Percentiles rank a stretch among this genome's conserved stretches.
These are phyloP conservation scores for Batrachochytrium dendrobatidis DNA, from an alignment of 371 early-diverging fungal genomes.

Conservation along the genomic window DNA sequence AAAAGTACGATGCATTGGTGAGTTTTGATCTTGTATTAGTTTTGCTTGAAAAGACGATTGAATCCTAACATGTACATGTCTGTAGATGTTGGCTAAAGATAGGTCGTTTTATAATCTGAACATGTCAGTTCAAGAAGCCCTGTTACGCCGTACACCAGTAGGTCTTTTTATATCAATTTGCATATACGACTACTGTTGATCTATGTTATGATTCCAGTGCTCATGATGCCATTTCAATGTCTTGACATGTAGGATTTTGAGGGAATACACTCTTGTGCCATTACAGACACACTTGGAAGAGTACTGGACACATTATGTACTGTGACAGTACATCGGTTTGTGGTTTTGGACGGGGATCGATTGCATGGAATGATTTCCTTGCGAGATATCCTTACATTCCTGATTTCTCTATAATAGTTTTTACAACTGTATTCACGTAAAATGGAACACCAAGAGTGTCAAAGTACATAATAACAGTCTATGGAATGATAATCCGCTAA, in stretches of 20 bases:
- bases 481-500: too few relatives aligned
- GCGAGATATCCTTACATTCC: background rate
- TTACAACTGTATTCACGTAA: too few relatives aligned
- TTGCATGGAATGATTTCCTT: background rate
- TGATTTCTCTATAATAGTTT: background rate
- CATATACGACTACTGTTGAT: background rate
- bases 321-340: slow-evolving; percentile 77
- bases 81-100: slow-evolving; percentile 54
- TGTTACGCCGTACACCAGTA: slow-evolving; percentile 70
- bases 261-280: slow-evolving; percentile 87
- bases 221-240: background rate
- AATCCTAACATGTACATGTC: background rate
- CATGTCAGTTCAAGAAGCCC: slow-evolving; percentile 77
- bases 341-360: slow-evolving; percentile 73
- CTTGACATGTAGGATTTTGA: slow-evolving; percentile 60
- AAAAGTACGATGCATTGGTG: slow-evolving; percentile 90
- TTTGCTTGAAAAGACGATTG: background rate
- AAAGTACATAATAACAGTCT: too few relatives aligned
- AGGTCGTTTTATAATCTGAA: slow-evolving; percentile 66
- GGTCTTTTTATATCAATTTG: slow-evolving; percentile 1
- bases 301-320: slow-evolving; percentile 79
- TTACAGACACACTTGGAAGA: slow-evolving; percentile 75
- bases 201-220: background rate
- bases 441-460: too few relatives aligned
- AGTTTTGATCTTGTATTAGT: slow-evolving; percentile 8